phyloP scores from a whole-genome alignment of 768 basidiomycete species.

The Auriscalpium vulgare region DNA sequence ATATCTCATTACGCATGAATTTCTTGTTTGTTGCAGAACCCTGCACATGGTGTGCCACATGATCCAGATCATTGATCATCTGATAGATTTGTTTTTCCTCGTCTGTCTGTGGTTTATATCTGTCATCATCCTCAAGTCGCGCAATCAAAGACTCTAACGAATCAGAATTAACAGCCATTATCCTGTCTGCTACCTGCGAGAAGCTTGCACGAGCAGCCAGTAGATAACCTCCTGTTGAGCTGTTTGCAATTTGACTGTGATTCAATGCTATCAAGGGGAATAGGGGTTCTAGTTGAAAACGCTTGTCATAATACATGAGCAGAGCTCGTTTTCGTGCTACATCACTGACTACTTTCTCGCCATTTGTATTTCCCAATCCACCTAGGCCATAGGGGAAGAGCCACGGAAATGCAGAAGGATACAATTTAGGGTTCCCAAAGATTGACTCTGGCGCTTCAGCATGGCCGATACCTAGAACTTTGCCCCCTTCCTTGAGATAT shows the following conservation, averaged over 20 bases:
- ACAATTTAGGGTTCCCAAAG: constrained; percentile 28
- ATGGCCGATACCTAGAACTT: constrained; percentile 25
- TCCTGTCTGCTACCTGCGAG: not conserved
- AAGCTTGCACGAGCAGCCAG: constrained; percentile 5
- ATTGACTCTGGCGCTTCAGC: constrained; percentile 20
- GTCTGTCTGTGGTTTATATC: constrained; percentile 1
- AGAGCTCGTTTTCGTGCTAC: constrained; percentile 20
- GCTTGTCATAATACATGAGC: constrained; percentile 32
- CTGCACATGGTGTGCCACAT: constrained; percentile 8
- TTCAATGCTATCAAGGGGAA: constrained; percentile 34
- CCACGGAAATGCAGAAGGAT: constrained; percentile 34
- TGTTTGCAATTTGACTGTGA: constrained; percentile 28
- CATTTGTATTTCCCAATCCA: constrained; percentile 21
- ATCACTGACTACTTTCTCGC: constrained; percentile 13
- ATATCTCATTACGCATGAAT: constrained; percentile 14
- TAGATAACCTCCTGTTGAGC: constrained; percentile 20
- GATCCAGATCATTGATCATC: constrained; percentile 9
- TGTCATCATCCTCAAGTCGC: not conserved
- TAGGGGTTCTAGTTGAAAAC: constrained; percentile 30
- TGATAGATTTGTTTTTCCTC: constrained; percentile 6
- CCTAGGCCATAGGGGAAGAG: constrained; percentile 34
- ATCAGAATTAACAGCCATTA: constrained; percentile 1
- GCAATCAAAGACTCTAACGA: constrained; percentile 1
- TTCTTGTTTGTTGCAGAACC: constrained; percentile 11
- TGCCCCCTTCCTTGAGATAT: constrained; percentile 22